Conservation (phyloP, 306 rosid species). For the Ammopiptanthus mongolicus region DNA sequence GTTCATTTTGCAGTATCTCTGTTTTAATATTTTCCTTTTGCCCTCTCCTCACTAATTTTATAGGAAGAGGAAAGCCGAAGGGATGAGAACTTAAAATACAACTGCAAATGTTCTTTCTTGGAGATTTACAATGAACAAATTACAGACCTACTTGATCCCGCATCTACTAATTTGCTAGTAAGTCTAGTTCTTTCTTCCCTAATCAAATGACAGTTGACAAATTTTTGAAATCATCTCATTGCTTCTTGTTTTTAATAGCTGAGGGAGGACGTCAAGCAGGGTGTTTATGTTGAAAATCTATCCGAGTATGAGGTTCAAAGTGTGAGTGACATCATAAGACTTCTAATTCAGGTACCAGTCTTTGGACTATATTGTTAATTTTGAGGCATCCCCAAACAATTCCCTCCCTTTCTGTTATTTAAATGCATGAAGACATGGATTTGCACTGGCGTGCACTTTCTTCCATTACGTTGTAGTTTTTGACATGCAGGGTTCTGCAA, state of each 20-base stretch:
- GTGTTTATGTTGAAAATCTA: conserved; percentile 93
- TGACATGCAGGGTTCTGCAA: conserved; percentile 76
- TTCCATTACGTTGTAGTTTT: conserved; percentile 30
- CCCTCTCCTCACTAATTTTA: conserved; percentile 1
- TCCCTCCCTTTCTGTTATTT: conserved; percentile 10
- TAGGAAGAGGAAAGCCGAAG: conserved; percentile 96
- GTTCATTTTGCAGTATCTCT: conserved; percentile 7
- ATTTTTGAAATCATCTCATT: conserved; percentile 2
- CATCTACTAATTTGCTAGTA: conserved; percentile 83
- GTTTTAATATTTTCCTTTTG: conserved; percentile 15
- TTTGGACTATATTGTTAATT: conserved; percentile 6
- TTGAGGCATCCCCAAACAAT: conserved; percentile 3
- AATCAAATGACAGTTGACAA: background rate
- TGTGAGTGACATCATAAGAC: conserved; percentile 74
- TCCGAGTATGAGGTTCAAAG: conserved; percentile 85
- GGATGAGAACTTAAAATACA: conserved; percentile 82
- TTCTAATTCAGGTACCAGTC: conserved; percentile 66
- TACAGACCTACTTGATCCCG: conserved; percentile 91
- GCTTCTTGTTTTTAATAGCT: conserved; percentile 43
- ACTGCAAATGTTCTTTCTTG: conserved; percentile 95
- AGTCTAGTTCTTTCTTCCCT: conserved; percentile 35
- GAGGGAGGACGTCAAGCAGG: conserved; percentile 87
- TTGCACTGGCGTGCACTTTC: conserved; percentile 6
- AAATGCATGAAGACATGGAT: background rate
- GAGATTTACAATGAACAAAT: conserved; percentile 96